A percentile compares a stretch with the other conserved stretches of the same genome.
Evolutionary conservation across 2,329 filamentous ascomycete species (phyloP).

Genomic region (Colletotrichum spaethianum): DNA sequence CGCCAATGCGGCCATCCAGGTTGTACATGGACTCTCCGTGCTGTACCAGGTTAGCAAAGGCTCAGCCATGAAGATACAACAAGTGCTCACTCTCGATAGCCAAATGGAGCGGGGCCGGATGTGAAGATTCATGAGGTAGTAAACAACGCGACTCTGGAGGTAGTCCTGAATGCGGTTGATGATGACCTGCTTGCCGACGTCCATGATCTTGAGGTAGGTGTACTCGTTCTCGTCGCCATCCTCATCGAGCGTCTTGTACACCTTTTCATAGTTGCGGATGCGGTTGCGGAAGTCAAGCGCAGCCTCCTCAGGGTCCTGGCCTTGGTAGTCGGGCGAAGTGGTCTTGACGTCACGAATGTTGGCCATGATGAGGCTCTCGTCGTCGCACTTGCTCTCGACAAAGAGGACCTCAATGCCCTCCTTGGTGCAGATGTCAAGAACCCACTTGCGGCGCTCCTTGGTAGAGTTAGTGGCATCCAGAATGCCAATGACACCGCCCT

Average conservation of each 20-base stretch:
- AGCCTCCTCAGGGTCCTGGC: conserved; percentile 92
- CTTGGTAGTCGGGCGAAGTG: conserved; percentile 93
- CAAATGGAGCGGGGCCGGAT: conserved; percentile 97
- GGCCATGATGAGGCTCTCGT: conserved; percentile 96
- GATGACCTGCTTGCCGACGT: conserved; percentile 95
- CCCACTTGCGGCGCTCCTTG: conserved; percentile 90
- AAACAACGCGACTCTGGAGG: conserved; percentile 94
- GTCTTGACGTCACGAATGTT: conserved; percentile 99
- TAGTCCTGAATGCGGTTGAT: conserved; percentile 99
- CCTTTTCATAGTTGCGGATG: conserved; percentile 97
- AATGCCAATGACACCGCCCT: conserved; percentile 88
- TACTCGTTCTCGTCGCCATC: conserved; percentile 84
- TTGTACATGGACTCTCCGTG: conserved; percentile 97
- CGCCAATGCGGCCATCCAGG: conserved; percentile 90
- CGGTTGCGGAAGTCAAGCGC: conserved; percentile 93
- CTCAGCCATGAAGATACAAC: neutral
- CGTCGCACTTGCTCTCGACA: conserved; percentile 96
- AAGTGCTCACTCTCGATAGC: conserved; percentile 83
- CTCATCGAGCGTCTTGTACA: conserved; percentile 93
- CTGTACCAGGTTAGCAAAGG: conserved; percentile 56
- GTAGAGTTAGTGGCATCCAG: conserved; percentile 98
- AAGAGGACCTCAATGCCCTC: conserved; percentile 92
- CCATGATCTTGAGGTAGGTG: conserved; percentile 97
- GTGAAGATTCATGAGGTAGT: conserved; percentile 98
- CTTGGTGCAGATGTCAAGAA: conserved; percentile 81